A percentile compares a stretch with the other conserved stretches of the same genome.
phyloP scores from a whole-genome alignment of 208 protist genomes.

The Crithidia expoeki region DNA sequence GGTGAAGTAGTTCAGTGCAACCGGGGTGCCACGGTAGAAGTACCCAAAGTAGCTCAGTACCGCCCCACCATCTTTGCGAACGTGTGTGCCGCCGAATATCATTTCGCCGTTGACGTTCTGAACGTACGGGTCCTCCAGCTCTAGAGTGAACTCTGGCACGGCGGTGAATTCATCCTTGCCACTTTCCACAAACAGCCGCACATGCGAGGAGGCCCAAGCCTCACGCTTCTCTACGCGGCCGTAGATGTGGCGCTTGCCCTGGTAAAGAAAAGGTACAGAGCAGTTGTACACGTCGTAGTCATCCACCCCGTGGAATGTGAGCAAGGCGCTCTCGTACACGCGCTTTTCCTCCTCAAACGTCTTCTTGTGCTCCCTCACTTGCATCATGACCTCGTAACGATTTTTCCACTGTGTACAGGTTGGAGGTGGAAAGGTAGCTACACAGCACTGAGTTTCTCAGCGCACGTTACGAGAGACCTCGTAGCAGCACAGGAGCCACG shows the following conservation, averaged over 20 bases:
- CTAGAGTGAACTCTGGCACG: constrained; percentile 46
- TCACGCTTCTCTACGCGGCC: constrained; percentile 54
- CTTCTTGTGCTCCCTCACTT: no score
- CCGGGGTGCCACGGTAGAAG: constrained; percentile 49
- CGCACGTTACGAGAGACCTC: no score
- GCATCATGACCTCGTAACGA: no score
- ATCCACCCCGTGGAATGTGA: constrained; percentile 57
- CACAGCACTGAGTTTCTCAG: no score
- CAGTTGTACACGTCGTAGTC: constrained; percentile 69
- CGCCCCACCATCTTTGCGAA: constrained; percentile 44
- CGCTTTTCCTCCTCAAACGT: constrained; percentile 53
- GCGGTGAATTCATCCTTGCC: constrained; percentile 54
- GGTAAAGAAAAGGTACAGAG: constrained; percentile 49
- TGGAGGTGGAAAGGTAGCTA: no score
- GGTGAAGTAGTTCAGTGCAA: constrained; percentile 50
- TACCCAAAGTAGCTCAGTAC: constrained; percentile 56
- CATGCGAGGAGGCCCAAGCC: constrained; percentile 55
- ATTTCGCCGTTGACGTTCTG: constrained; percentile 62
- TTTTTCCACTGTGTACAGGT: no score
- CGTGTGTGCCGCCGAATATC: constrained; percentile 62
- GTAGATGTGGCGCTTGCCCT: constrained; percentile 46
- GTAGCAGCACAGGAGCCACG: no score
- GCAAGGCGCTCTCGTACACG: constrained; percentile 32
- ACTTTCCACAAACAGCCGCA: constrained; percentile 46
- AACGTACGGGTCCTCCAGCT: constrained; percentile 62